phyloP scores from a whole-genome alignment of 106 monocot genomes.

The Agapanthus africanus region DNA sequence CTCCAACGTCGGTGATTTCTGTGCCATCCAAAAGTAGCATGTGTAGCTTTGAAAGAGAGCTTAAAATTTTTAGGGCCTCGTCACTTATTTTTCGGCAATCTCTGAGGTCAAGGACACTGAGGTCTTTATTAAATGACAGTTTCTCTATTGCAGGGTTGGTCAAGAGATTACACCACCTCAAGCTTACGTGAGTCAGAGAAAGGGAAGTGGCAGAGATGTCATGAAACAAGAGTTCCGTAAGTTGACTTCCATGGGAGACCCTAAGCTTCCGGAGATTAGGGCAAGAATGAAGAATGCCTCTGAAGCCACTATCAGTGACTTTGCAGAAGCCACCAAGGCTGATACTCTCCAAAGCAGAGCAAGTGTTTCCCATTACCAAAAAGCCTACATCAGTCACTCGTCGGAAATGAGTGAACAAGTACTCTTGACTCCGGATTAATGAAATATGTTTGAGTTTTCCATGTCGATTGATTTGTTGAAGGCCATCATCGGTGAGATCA shows the following conservation, averaged over 20 bases:
- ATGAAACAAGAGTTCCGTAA: slow-evolving; percentile 93
- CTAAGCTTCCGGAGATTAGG: slow-evolving; percentile 56
- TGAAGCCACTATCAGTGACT: slow-evolving; percentile 88
- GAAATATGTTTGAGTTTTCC: slow-evolving; percentile 87
- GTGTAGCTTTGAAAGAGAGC: slow-evolving; percentile 55
- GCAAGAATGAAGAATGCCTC: slow-evolving; percentile 78
- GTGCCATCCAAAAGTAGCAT: slow-evolving; percentile 62
- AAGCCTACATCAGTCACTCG: slow-evolving; percentile 86
- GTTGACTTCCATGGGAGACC: slow-evolving; percentile 74
- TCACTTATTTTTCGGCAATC: slow-evolving; percentile 77
- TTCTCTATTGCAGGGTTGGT: slow-evolving; percentile 54
- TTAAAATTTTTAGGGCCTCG: slow-evolving; percentile 43
- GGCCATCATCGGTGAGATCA: slow-evolving; percentile 84
- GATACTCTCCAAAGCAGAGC: slow-evolving; percentile 75
- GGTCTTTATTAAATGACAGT: slow-evolving; percentile 57
- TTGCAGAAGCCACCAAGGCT: slow-evolving; percentile 85
- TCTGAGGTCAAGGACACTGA: slow-evolving; percentile 66
- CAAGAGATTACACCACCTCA: slow-evolving; percentile 80
- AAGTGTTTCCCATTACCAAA: slow-evolving; percentile 69
- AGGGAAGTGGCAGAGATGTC: slow-evolving; percentile 93
- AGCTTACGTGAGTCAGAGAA: slow-evolving; percentile 75
- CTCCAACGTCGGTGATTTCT: slow-evolving; percentile 54
- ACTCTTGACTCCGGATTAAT: slow-evolving; percentile 76
- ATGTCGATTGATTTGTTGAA: slow-evolving; percentile 63
- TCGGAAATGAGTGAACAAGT: slow-evolving; percentile 64